Evolutionary conservation across 2,329 filamentous ascomycete species (phyloP).

Genomic region (Fonsecaea pedrosoi): DNA sequence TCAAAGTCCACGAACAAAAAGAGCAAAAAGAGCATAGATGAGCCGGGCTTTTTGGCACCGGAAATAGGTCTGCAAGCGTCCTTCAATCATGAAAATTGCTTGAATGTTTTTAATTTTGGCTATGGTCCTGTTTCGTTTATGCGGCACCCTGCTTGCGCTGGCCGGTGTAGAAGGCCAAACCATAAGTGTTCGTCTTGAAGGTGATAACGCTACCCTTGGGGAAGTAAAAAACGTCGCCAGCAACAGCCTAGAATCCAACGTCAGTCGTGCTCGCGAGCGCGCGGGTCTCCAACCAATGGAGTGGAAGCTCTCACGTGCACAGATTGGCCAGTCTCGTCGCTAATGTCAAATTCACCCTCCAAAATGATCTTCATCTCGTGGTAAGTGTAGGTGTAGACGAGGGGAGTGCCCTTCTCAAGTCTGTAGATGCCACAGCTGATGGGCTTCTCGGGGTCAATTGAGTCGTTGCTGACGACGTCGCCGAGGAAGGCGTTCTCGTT

Average conservation of each 20-base stretch:
- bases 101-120: conserved; percentile 4
- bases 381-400: conserved; percentile 73
- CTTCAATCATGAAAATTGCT: background rate
- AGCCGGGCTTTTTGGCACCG: background rate
- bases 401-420: conserved; percentile 69
- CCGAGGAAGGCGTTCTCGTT: conserved; percentile 73
- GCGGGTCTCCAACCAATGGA: too few species aligned
- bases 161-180: conserved; percentile 63
- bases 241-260: conserved; percentile 53
- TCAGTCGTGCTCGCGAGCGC: background rate
- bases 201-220: conserved; percentile 71
- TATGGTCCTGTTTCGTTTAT: conserved; percentile 24
- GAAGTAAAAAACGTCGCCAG: conserved; percentile 73
- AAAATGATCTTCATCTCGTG: conserved; percentile 78
- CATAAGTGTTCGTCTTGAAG: conserved; percentile 69
- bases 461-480: conserved; percentile 65
- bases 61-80: background rate
- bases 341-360: conserved; percentile 70
- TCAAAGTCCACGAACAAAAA: conserved; percentile 12
- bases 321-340: conserved; percentile 64
- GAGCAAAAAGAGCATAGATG: conserved; percentile 26
- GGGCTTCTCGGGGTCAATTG: conserved; percentile 63
- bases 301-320: conserved; percentile 31
- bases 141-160: conserved; percentile 43
- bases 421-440: conserved; percentile 71